phyloP scores from a whole-genome alignment of 352 stramenopile genomes.

The Stephanocyclus meneghinianus region DNA sequence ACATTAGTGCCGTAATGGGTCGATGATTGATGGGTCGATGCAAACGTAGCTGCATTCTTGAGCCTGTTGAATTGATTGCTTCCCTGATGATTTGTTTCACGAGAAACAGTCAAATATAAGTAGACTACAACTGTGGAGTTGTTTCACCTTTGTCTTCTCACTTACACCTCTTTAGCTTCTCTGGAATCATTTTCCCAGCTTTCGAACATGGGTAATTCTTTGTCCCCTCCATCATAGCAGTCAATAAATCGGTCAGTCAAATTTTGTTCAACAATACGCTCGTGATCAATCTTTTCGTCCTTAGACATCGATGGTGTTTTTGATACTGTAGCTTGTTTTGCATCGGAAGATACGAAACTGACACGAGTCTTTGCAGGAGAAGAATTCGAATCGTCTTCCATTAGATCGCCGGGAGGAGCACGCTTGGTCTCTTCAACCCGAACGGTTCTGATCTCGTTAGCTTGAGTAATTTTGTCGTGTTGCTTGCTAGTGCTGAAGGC shows the following conservation, averaged over 20 bases:
- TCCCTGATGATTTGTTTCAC: not conserved
- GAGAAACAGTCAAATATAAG: not conserved
- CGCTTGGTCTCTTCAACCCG: too few species aligned
- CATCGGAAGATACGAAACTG: too few species aligned
- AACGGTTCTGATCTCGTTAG: not conserved
- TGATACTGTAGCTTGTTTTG: too few species aligned
- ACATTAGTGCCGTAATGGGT: constrained; percentile 4
- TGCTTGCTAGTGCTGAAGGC: not conserved
- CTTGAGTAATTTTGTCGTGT: not conserved
- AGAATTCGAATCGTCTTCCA: too few species aligned
- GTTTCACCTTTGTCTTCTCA: not conserved
- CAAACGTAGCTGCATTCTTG: constrained; percentile 3
- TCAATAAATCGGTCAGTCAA: too few species aligned
- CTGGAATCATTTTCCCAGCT: not conserved
- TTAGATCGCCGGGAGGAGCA: too few species aligned
- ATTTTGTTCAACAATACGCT: not conserved
- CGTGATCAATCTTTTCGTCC: too few species aligned
- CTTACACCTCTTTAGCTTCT: constrained; percentile 8
- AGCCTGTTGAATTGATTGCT: not conserved
- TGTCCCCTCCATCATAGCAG: not conserved
- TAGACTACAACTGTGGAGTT: not conserved
- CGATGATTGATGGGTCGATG: constrained; percentile 3
- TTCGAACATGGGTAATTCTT: not conserved
- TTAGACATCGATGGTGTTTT: too few species aligned
- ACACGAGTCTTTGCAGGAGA: too few species aligned